Conservation (phyloP, 2,329 filamentous ascomycete genomes). For the Xylaria sp. region DNA sequence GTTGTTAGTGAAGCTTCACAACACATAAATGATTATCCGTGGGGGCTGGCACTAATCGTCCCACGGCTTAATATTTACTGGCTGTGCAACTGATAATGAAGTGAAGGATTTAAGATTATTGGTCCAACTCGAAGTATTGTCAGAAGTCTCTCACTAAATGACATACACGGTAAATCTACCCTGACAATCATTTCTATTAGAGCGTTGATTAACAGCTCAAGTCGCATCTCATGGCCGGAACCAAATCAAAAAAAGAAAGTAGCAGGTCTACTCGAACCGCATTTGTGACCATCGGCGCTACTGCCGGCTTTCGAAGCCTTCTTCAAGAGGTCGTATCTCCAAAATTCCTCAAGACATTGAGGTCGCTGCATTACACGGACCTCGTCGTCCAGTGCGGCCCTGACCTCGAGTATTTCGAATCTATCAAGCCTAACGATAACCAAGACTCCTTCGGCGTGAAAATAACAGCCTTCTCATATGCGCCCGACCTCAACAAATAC, state of each 20-base stretch:
- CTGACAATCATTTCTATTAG: background rate
- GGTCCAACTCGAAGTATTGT: background rate
- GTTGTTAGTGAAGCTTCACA: background rate
- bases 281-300: constrained; percentile 93
- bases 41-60: background rate
- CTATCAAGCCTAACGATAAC: constrained; percentile 38
- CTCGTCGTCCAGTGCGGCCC: constrained; percentile 85
- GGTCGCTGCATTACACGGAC: constrained; percentile 71
- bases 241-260: constrained; percentile 3
- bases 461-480: constrained; percentile 75
- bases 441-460: constrained; percentile 54
- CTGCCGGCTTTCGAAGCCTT: constrained; percentile 81
- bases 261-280: constrained; percentile 58
- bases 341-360: constrained; percentile 71
- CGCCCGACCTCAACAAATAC: constrained; percentile 67
- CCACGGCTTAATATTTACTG: background rate
- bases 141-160: background rate
- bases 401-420: constrained; percentile 68
- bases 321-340: constrained; percentile 72
- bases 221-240: constrained; percentile 12
- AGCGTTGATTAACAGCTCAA: background rate
- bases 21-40: background rate
- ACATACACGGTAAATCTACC: background rate
- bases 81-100: background rate
- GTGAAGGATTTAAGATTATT: background rate